Base-by-base conservation (phyloP, 495 filamentous ascomycete species). In the Mytilinidion resinicola region DNA sequence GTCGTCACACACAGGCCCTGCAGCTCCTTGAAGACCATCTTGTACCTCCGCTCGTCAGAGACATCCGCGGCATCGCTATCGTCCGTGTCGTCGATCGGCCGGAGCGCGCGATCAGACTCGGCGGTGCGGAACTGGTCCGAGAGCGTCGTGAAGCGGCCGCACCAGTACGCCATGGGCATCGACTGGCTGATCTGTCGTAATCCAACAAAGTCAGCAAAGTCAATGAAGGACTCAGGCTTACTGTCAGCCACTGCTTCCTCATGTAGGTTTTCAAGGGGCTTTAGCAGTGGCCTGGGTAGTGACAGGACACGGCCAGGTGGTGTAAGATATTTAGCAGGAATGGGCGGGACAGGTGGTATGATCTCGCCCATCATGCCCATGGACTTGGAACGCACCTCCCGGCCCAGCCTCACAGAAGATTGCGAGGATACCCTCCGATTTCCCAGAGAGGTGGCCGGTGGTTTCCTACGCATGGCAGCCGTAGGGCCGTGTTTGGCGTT, bases 61-160 rank as follows among this genome's bases (percentile, higher is more conserved):
- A 25, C 21, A 9, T 42, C 39, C 14, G 19, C 17, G 46, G 14
- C 9, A 8, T 25, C 21, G 46, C 9, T 20, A 14, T 30, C 14
- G 14, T 25, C 33, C 9, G 20, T 25, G 12, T 20, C 15, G 21
- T 49, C 46, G 14, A 49, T 33, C 17, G 46, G 46, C 9, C 46
- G 46, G 3, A 49, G 15, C 33, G 15, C 46, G 21, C 14, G 12
- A n/a, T 30, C 46, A 33, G 25, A 49, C 19, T 19, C 21, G 46
- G 15, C 46, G 20, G 21, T 49, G 17, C 46, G 46, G 33, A 25
- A 10, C 6, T 12, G 21, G 21, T 49, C 46, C 14, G 46, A 49
- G 46, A 49, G 46, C 21, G 17, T 11, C 46, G 14, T 49, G 46
- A 49, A 49, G 46, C 46, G 46, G 14, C 46, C 46, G 33, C 46